A percentile compares a stretch with the other conserved stretches of the same genome.
Conservation (phyloP, 2,329 filamentous ascomycete species). For the Talaromyces funiculosus region DNA sequence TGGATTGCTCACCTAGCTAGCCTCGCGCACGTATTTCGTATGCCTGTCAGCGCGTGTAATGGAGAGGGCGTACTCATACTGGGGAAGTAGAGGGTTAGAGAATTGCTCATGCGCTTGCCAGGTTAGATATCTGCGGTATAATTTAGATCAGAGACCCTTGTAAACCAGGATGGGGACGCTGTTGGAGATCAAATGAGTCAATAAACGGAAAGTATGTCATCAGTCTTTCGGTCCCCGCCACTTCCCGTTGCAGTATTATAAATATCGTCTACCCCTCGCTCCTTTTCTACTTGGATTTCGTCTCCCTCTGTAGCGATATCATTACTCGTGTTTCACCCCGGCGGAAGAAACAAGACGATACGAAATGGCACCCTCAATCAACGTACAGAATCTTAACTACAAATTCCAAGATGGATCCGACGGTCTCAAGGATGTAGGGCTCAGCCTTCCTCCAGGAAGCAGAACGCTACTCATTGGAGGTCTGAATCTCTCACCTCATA, state of each 20-base stretch:
- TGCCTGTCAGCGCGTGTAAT: background rate
- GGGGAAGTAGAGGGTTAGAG: background rate
- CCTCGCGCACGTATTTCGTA: background rate
- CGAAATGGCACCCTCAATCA: slow-evolving; percentile 54
- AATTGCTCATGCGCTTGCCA: background rate
- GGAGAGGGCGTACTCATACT: background rate
- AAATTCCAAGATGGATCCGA: slow-evolving; percentile 77
- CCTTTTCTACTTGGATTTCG: background rate
- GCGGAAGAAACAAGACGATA: background rate
- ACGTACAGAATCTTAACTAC: slow-evolving; percentile 74
- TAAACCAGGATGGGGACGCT: too few species aligned
- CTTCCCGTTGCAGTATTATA: background rate
- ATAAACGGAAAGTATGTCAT: background rate
- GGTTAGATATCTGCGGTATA: too few species aligned
- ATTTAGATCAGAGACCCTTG: too few species aligned
- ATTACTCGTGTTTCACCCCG: background rate
- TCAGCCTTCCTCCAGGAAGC: slow-evolving; percentile 74
- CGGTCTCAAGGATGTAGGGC: slow-evolving; percentile 68
- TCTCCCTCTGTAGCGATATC: background rate
- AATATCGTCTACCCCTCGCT: background rate
- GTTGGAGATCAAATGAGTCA: background rate
- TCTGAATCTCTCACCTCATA: slow-evolving; percentile 21
- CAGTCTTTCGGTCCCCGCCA: slow-evolving; percentile 11
- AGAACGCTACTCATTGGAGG: slow-evolving; percentile 88
- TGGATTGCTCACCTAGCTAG: background rate